phyloP scores from a whole-genome alignment of 2,329 filamentous ascomycete genomes.

The Fusarium sp. region DNA sequence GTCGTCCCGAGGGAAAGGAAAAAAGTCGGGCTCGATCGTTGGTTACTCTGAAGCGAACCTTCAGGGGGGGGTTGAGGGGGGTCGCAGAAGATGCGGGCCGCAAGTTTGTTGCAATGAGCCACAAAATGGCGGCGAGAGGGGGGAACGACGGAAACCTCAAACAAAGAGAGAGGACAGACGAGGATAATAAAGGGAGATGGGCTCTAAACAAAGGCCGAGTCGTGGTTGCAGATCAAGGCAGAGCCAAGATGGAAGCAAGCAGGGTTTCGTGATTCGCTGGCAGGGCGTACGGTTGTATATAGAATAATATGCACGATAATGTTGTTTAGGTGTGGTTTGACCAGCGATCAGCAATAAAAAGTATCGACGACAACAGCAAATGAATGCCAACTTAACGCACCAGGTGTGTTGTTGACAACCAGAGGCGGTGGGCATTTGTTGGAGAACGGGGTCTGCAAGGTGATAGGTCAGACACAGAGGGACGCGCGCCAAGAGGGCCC shows the following conservation, averaged over 20 bases:
- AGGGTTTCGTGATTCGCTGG: constrained; percentile 28
- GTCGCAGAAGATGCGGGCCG: constrained; percentile 38
- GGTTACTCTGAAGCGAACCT: constrained; percentile 25
- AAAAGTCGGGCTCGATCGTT: constrained; percentile 29
- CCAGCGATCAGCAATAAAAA: constrained; percentile 37
- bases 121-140: constrained; percentile 39
- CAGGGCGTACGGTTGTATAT: constrained; percentile 17
- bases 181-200: constrained; percentile 6
- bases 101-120: constrained; percentile 33
- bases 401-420: constrained; percentile 24
- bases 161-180: constrained; percentile 3
- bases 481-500: constrained; percentile 34
- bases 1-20: constrained; percentile 16
- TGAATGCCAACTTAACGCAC: constrained; percentile 17
- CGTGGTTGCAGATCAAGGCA: constrained; percentile 15
- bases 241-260: constrained; percentile 28
- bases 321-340: constrained; percentile 23
- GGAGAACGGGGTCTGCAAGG: neutral
- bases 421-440: constrained; percentile 39
- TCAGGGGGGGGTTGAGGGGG: constrained; percentile 33
- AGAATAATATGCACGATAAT: constrained; percentile 18
- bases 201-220: constrained; percentile 4
- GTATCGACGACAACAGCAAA: constrained; percentile 33
- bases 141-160: constrained; percentile 25
- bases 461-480: constrained; percentile 38